phyloP scores from a whole-genome alignment of 1,284 basidiomycete species.

The Pholiota adiposa region DNA sequence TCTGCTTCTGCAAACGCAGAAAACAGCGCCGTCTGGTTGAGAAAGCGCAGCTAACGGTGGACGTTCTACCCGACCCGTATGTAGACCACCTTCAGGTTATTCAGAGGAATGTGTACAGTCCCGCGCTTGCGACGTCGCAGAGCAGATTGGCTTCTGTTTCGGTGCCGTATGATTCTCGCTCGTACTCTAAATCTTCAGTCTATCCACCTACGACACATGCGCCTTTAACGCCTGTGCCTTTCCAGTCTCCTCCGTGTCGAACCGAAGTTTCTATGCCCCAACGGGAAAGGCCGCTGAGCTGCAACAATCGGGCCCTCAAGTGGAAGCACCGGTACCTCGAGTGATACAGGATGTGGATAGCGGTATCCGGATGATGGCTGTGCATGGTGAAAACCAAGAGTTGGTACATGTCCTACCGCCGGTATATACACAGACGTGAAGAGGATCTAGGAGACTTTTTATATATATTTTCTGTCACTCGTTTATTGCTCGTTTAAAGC shows the following conservation, averaged over 20 bases:
- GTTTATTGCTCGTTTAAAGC: too few species aligned
- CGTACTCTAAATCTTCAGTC: not conserved
- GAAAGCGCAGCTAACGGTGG: too few species aligned
- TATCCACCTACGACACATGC: not conserved
- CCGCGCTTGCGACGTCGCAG: not conserved
- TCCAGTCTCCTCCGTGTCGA: not conserved
- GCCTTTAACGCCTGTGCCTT: not conserved
- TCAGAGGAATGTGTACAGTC: not conserved
- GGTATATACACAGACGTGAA: not conserved
- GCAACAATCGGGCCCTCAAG: not conserved
- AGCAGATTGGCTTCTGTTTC: not conserved
- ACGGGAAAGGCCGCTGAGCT: not conserved
- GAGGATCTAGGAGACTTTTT: too few species aligned
- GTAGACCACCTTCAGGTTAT: not conserved
- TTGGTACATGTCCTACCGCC: not conserved
- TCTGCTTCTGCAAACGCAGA: not conserved
- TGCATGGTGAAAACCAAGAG: not conserved
- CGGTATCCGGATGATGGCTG: not conserved
- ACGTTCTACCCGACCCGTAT: not conserved
- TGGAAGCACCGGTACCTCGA: not conserved
- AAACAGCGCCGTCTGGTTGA: not conserved
- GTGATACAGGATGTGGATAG: not conserved
- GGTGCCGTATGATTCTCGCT: not conserved
- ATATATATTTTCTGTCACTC: too few species aligned
- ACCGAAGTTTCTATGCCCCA: not conserved